These are phyloP conservation scores for Oxyria digyna DNA, from an alignment of 148 eudicot species.

Conservation along the genomic window DNA sequence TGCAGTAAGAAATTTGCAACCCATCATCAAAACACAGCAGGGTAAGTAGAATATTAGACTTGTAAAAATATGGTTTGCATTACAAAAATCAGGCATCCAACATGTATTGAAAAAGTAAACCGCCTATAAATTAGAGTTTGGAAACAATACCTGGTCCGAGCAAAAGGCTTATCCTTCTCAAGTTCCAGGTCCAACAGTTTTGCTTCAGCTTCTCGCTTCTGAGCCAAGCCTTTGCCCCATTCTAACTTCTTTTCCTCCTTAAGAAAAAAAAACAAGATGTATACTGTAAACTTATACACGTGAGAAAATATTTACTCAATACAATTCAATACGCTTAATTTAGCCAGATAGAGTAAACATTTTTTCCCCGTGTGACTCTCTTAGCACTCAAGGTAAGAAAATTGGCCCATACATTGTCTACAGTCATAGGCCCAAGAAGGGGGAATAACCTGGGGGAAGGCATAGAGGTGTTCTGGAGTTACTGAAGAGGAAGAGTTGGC, in stretches of 20 bases:
- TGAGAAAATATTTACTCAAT: not conserved
- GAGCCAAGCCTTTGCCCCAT: constrained; percentile 99
- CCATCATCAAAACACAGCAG: not conserved
- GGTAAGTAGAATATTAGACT: not conserved
- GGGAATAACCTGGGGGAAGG: no score
- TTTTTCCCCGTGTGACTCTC: not conserved
- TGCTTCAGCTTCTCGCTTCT: constrained; percentile 88
- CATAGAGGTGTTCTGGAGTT: no score
- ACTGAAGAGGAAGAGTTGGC: no score
- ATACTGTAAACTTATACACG: not conserved
- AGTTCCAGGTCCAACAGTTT: constrained; percentile 18
- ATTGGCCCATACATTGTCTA: no score
- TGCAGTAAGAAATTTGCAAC: constrained; percentile 4
- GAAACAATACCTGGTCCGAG: no score
- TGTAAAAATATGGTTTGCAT: no score
- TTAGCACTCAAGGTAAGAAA: no score
- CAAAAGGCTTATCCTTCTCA: no score
- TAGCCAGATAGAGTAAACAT: not conserved
- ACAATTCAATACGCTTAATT: not conserved
- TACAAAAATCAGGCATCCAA: not conserved
- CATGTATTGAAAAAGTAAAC: not conserved
- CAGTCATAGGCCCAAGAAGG: no score
- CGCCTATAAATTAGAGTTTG: constrained; percentile 5
- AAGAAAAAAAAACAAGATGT: constrained; percentile 4
- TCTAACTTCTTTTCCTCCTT: constrained; percentile 76